Evolutionary conservation across 495 filamentous ascomycete genomes (phyloP).

Genomic region (Lophium mytilinum): DNA sequence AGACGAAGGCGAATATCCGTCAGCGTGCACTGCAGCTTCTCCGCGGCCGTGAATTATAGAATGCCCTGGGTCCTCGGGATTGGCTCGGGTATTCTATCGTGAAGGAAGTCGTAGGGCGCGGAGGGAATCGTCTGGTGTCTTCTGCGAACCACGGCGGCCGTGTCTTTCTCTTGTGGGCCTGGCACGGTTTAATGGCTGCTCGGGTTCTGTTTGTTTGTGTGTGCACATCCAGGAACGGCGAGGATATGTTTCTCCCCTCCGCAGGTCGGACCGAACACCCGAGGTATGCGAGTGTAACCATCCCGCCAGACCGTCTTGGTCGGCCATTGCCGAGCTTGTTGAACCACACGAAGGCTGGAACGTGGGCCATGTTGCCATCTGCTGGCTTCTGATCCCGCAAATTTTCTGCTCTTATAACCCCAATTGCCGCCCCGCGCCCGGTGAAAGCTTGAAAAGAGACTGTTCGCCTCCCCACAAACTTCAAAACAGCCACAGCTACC

Average conservation of each 20-base stretch:
- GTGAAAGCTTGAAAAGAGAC: neutral
- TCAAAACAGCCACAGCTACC: neutral
- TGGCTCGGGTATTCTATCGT: too few species aligned
- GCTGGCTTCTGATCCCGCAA: slow-evolving; percentile 4
- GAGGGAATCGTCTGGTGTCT: too few species aligned
- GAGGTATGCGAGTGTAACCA: neutral
- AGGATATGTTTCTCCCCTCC: slow-evolving; percentile 1
- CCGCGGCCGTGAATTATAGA: too few species aligned
- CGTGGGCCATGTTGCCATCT: too few species aligned
- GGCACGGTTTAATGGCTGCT: too few species aligned
- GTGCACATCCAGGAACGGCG: neutral
- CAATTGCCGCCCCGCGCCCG: slow-evolving; percentile 1
- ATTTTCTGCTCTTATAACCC: slow-evolving; percentile 3
- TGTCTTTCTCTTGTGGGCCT: too few species aligned
- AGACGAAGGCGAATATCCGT: neutral
- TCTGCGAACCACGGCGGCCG: too few species aligned
- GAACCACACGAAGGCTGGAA: neutral
- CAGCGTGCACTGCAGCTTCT: too few species aligned
- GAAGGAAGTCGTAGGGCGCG: too few species aligned
- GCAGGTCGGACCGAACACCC: neutral
- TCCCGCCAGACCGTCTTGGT: slow-evolving; percentile 4
- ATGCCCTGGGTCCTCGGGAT: too few species aligned
- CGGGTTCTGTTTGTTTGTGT: too few species aligned
- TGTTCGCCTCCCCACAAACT: neutral
- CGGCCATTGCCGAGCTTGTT: slow-evolving; percentile 17